A percentile compares a stretch with the other conserved stretches of the same genome.
Conservation (phyloP, 2,329 filamentous ascomycete species). For the Pleurostoma richardsiae region DNA sequence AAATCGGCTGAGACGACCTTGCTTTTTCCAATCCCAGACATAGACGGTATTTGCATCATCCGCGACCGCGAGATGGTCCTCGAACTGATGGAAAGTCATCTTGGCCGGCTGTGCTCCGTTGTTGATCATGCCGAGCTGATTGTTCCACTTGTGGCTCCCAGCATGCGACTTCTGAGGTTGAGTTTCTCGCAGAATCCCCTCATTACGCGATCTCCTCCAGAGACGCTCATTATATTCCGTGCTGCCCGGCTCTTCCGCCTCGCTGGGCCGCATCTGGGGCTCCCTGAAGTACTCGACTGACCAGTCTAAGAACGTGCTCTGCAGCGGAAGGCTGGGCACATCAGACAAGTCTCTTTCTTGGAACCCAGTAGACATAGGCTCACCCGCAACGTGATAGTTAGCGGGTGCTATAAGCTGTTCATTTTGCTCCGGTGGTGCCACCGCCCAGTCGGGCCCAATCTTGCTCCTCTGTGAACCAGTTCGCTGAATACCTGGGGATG, state of each 20-base stretch:
- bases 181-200: constrained; percentile 84
- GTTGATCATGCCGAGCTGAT: constrained; percentile 75
- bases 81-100: constrained; percentile 97
- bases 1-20: constrained; percentile 73
- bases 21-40: constrained; percentile 89
- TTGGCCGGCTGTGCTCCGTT: constrained; percentile 86
- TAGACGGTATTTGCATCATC: constrained; percentile 88
- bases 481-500: constrained; percentile 26
- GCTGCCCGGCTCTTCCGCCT: constrained; percentile 93
- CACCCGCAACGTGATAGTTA: constrained; percentile 70
- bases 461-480: constrained; percentile 32
- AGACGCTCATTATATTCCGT: constrained; percentile 93
- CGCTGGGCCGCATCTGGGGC: constrained; percentile 94
- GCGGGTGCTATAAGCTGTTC: constrained; percentile 62
- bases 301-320: constrained; percentile 87
- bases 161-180: constrained; percentile 90
- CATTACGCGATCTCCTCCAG: constrained; percentile 89
- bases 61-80: constrained; percentile 88
- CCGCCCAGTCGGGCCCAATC: constrained; percentile 33
- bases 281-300: constrained; percentile 97
- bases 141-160: constrained; percentile 81
- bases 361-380: constrained; percentile 76
- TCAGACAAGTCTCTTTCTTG: constrained; percentile 54
- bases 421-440: constrained; percentile 66
- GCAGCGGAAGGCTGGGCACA: constrained; percentile 65